Conservation (phyloP, 179 eudicot genomes). For the Spergularia azorica region DNA sequence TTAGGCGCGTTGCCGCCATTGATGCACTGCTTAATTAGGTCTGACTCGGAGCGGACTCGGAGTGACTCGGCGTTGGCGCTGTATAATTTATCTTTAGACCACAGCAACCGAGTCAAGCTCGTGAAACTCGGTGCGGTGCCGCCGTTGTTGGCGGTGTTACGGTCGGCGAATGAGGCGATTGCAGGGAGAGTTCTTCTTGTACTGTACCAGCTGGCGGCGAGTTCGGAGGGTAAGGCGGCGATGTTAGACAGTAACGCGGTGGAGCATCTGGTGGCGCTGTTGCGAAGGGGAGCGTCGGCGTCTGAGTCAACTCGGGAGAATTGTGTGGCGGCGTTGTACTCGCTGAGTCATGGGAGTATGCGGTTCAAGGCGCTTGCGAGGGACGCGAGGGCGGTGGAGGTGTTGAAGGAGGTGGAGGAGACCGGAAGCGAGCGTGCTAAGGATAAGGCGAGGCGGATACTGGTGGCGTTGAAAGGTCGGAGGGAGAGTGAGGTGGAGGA, state of each 20-base stretch:
- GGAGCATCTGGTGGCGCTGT: slow-evolving; percentile 56
- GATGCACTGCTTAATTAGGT: slow-evolving; percentile 60
- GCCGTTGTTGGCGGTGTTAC: slow-evolving; percentile 49
- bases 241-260: slow-evolving; percentile 79
- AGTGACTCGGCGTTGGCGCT: slow-evolving; percentile 81
- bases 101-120: slow-evolving; percentile 69
- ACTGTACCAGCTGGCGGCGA: slow-evolving; percentile 70
- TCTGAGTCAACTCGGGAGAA: slow-evolving; percentile 82
- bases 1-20: slow-evolving; percentile 77
- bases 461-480: slow-evolving; percentile 52
- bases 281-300: slow-evolving; percentile 40
- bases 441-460: slow-evolving; percentile 71
- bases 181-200: slow-evolving; percentile 69
- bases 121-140: slow-evolving; percentile 67
- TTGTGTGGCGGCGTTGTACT: slow-evolving; percentile 74
- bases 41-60: slow-evolving; percentile 68
- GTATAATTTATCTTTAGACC: slow-evolving; percentile 63
- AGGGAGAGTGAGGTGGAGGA: slow-evolving; percentile 37
- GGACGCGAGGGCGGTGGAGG: slow-evolving; percentile 73
- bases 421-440: slow-evolving; percentile 65
- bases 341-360: slow-evolving; percentile 77
- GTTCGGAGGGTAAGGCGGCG: slow-evolving; percentile 69
- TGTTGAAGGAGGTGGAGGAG: slow-evolving; percentile 68
- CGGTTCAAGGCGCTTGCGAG: slow-evolving; percentile 78
- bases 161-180: slow-evolving; percentile 28